Percentiles rank a stretch among this genome's conserved stretches.
phyloP scores from a whole-genome alignment of 306 rosid species.

The Elaeagnus macrophylla region DNA sequence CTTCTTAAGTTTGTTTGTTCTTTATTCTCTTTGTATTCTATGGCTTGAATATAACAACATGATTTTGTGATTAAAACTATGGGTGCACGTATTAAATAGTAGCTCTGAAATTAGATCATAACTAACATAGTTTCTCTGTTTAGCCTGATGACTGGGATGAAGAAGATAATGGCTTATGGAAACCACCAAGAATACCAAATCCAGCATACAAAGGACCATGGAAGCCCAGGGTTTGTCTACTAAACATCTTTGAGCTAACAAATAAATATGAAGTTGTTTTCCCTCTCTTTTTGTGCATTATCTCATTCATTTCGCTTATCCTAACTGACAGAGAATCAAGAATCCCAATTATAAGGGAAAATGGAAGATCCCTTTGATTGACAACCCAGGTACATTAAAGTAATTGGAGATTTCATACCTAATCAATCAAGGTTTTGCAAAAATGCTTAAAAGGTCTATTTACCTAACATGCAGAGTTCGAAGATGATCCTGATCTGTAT shows the following conservation, averaged over 20 bases:
- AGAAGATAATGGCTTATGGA: conserved; percentile 87
- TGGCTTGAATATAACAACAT: background rate
- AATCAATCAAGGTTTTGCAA: conserved; percentile 24
- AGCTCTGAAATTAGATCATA: too few species aligned
- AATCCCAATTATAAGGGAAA: conserved; percentile 94
- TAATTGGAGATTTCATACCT: conserved; percentile 15
- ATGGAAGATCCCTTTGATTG: conserved; percentile 89
- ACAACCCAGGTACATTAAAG: conserved; percentile 71
- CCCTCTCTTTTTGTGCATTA: background rate
- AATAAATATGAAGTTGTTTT: conserved; percentile 3
- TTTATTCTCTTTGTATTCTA: background rate
- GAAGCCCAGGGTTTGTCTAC: conserved; percentile 66
- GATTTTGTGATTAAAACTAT: conserved; percentile 5
- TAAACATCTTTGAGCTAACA: conserved; percentile 16
- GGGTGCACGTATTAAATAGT: background rate
- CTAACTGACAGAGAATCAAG: conserved; percentile 65
- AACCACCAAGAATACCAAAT: conserved; percentile 74
- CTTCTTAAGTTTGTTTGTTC: background rate
- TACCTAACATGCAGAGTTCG: conserved; percentile 56
- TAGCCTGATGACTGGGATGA: conserved; percentile 92
- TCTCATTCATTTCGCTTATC: conserved; percentile 20
- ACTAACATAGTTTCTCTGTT: conserved; percentile 12
- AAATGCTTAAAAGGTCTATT: conserved; percentile 6
- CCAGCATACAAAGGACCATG: conserved; percentile 95
- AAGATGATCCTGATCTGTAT: conserved; percentile 84